Base-by-base conservation (phyloP, 1,284 basidiomycete species). In the Naganishia albida region DNA sequence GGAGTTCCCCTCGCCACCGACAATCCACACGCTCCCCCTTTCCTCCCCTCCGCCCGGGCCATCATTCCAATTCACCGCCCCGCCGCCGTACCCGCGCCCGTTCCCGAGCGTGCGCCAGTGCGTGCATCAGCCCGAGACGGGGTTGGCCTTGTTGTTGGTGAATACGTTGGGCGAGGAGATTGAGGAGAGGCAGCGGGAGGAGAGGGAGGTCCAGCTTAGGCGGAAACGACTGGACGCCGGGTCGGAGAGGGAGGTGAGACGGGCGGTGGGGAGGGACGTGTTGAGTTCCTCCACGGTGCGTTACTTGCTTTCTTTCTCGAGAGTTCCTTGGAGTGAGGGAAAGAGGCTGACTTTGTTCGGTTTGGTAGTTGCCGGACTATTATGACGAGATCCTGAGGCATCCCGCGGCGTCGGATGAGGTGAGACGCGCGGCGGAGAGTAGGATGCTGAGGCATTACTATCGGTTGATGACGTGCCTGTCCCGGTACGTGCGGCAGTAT, bases 301-400 rank as follows among this genome's bases (percentile, higher is more conserved):
- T 50, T 23, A 56, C 1, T 8, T 42, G 10, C 16, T 57, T 2
- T 8, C 6, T 3, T 39, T 26, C 15, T 48, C 52, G 30, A 28
- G 23, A 12, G 10, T 10, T 26, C 4, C 10, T 3, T 20, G 12
- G 16, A 20, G 18, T 8, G 25, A 25, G 7, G 16, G n/a, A n/a
- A n/a, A n/a, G n/a, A n/a, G n/a, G n/a, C n/a, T 23, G 20, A 2
- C 42, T 48, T 59, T 26, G 34, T 26, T 34, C n/a, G n/a, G n/a
- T 42, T 23, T 25, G 16, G 15, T 62, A 89, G 89, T 79, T 92
- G 26, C 88, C 88, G 8, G 72, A 71, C 0, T 77, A 90, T 40
- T 93, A 92, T 72, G 81, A 85, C 42, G 87, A 91, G 71, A 80
- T 92, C 25, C 75, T 92, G 44, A 87, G 87, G 67, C 90, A 93